Evolutionary conservation across 2,329 filamentous ascomycete genomes (phyloP), one percentile per base, ranked within the genome.

Genomic region (Thermoascus crustaceus): DNA sequence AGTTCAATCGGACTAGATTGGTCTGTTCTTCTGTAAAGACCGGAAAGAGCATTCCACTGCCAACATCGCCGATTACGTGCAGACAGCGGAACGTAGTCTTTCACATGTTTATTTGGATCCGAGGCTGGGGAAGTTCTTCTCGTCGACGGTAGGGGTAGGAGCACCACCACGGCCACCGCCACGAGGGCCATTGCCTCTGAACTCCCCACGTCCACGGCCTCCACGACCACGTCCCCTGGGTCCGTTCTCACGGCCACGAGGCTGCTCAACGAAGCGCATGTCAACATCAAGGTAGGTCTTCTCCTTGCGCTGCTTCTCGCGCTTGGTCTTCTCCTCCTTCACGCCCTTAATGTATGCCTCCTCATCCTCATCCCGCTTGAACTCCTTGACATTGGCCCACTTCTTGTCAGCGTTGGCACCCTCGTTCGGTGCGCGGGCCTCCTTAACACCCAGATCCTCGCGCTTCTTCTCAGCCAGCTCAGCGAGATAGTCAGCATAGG

Each of bases 261-360:
- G 72, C 40, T 75, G 72, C 70, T 89, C 84, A 52, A 85, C 73
- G 62, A 75, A 86, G 58, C 83, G 77, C 69, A 87, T 78, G 66
- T 94, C 88, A 48, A 95, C 85, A 58, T 94, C 86, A 54, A 96
- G 63, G 61, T 83, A 67, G 66, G 85, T 78, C 82, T 95, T 95
- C 69, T 83, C 76, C 78, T 91, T 91, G 71, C 83, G 82, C 73
- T 89, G 82, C 60, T 86, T 85, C 72, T 89, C 79, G 60, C 85
- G 84, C 60, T 68, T 69, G 63, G 78, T 66, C 81, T 95, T 95
- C 69, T 81, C 82, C 44, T 71, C 73, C 48, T 73, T 64, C 7
- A 8, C 4, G 52, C 74, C 79, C 55, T 82, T 68, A 58, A 94
- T 82, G 76, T 85, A 95, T 48, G 61, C 58, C 52, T 82, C 78